Percentiles rank a stretch among this genome's conserved stretches.
Evolutionary conservation across 2,329 filamentous ascomycete species (phyloP).

Genomic region (Zasmidium cellare): DNA sequence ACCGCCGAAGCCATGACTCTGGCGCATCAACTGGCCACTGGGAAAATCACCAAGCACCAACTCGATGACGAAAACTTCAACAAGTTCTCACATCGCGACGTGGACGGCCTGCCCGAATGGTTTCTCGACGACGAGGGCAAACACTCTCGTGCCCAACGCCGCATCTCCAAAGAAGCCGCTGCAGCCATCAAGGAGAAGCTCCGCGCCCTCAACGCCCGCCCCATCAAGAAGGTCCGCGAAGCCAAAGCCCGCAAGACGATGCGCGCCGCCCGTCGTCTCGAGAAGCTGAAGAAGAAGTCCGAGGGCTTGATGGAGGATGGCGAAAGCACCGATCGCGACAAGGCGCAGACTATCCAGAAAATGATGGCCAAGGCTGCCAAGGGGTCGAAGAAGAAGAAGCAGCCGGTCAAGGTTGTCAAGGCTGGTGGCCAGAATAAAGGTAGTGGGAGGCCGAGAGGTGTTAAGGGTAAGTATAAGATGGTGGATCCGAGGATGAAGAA

Average conservation of each 20-base stretch:
- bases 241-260: slow-evolving; percentile 97
- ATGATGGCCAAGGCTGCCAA: slow-evolving; percentile 79
- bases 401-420: slow-evolving; percentile 83
- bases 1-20: slow-evolving; percentile 99
- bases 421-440: slow-evolving; percentile 82
- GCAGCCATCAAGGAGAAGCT: slow-evolving; percentile 92
- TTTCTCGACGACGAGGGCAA: slow-evolving; percentile 88
- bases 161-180: slow-evolving; percentile 88
- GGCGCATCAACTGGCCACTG: slow-evolving; percentile 85
- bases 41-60: slow-evolving; percentile 75
- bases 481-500: slow-evolving; percentile 96
- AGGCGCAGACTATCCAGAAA: slow-evolving; percentile 79
- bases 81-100: slow-evolving; percentile 85
- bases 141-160: slow-evolving; percentile 81
- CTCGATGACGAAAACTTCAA: slow-evolving; percentile 91
- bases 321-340: slow-evolving; percentile 83
- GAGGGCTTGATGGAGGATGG: slow-evolving; percentile 77
- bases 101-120: slow-evolving; percentile 93
- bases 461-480: slow-evolving; percentile 97
- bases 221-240: slow-evolving; percentile 98
- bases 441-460: slow-evolving; percentile 82
- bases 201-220: slow-evolving; percentile 87
- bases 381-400: slow-evolving; percentile 71
- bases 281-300: slow-evolving; percentile 98
- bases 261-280: slow-evolving; percentile 83